Base-by-base conservation (phyloP, 345 rosid species). In the Raphanus raphanistrum region DNA sequence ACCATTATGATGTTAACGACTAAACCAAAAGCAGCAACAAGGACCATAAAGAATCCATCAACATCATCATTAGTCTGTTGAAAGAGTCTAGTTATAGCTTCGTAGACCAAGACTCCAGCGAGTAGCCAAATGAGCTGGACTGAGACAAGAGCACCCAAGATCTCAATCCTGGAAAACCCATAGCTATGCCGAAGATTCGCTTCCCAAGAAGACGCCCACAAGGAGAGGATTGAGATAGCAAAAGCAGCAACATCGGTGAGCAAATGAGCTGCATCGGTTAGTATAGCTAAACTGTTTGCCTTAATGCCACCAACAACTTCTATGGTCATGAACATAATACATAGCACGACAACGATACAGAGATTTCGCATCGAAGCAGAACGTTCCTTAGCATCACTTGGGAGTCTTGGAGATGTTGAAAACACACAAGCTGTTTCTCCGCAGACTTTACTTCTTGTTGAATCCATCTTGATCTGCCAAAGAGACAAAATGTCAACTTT, bases 151-250 rank as follows among this genome's bases (percentile, higher is more conserved):
- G 96, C 89, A 32, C 93, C 93, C 27, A 89, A 85, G 66, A 89
- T 86, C 82, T 86, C 91, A 68, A 86, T 26, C 83, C 92, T 84
- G 61, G 85, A 83, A 79, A 87, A 90, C 4, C 92, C 92, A 10
- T 85, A 87, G 58, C 89, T 84, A 31, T 86, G 89, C 4, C 84
- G 85, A 0, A 92, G 88, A 52, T 80, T 90, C 4, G 89, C 84
- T 67, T 86, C 89, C 93, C 96, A 87, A 58, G 89, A 85, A 25
- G 92, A 68, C 61, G 92, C 90, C 90, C 92, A 87, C 13, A 89
- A 59, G 41, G 87, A 83, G 78, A 86, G 88, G 28, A 87, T 79
- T 4, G 89, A 91, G 79, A 91, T 91, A 2, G 86, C 89, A 81
- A 88, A 89, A 16, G 93, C 86, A 16, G 89, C 90, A 77, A 89